A percentile compares a stretch with the other conserved stretches of the same genome.
Conservation (phyloP, 306 rosid genomes). For the Herpetospermum pedunculosum region DNA sequence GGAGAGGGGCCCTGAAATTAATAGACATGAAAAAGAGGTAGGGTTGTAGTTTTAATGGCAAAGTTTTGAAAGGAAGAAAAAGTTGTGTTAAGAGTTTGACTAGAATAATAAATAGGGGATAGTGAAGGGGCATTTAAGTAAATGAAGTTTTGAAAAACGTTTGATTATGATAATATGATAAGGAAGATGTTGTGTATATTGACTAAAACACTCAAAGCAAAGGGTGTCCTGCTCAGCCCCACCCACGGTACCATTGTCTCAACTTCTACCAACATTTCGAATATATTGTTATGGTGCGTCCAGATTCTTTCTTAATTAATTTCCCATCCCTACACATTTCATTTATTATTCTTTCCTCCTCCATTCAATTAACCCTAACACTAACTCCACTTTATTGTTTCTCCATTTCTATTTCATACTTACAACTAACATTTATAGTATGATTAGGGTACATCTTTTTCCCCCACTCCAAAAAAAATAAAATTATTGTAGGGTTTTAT, state of each 20-base stretch:
- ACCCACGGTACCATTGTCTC: conserved; percentile 44
- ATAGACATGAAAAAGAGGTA: neutral
- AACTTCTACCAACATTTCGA: conserved; percentile 46
- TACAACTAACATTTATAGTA: neutral
- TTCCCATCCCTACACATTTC: neutral
- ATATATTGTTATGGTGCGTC: conserved; percentile 31
- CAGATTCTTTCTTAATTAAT: conserved; percentile 25
- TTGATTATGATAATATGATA: neutral
- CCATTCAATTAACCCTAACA: neutral
- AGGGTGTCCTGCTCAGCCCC: conserved; percentile 33
- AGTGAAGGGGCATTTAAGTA: neutral
- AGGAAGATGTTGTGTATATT: neutral
- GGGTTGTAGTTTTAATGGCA: neutral
- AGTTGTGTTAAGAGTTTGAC: neutral
- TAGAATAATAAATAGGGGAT: neutral
- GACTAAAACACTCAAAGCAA: conserved; percentile 19
- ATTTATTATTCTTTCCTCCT: neutral
- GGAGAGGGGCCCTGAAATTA: neutral
- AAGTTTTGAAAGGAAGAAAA: neutral
- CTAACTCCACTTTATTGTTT: neutral
- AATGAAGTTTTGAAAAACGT: neutral
- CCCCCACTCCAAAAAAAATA: neutral
- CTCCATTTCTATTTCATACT: neutral
- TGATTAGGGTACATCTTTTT: neutral
- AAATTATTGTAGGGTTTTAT: too few relatives aligned